phyloP scores from a whole-genome alignment of 2,329 filamentous ascomycete species.

The Talaromyces atroroseus region DNA sequence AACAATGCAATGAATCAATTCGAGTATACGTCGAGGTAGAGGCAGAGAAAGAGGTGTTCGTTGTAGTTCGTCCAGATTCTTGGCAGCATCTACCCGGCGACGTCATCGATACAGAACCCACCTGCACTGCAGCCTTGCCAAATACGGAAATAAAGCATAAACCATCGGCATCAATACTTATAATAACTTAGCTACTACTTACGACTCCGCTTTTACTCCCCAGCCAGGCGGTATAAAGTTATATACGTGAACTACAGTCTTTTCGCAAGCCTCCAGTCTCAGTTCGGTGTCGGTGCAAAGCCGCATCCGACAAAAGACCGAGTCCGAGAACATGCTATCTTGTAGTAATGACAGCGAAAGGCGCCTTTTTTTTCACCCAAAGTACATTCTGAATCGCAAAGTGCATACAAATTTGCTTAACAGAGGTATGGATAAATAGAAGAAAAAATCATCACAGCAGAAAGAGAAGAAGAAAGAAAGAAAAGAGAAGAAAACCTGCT shows the following conservation, averaged over 20 bases:
- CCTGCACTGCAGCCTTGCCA: background rate
- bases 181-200: too few species aligned
- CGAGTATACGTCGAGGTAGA: background rate
- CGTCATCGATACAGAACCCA: background rate
- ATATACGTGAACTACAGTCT: background rate
- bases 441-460: background rate
- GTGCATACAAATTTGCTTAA: background rate
- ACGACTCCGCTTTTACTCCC: background rate
- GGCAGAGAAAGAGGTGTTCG: background rate
- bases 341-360: background rate
- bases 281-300: background rate
- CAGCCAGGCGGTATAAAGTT: background rate
- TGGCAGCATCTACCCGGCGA: background rate
- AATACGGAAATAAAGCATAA: background rate
- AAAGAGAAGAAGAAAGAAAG: background rate
- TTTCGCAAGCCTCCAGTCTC: background rate
- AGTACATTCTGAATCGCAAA: background rate
- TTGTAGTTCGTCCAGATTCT: background rate
- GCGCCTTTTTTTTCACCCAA: background rate
- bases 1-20: background rate
- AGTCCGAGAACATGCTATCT: background rate
- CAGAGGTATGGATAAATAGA: background rate
- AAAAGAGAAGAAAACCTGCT: background rate
- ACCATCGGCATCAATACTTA: too few species aligned
- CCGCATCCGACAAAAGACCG: background rate